Evolutionary conservation across 352 stramenopile genomes (phyloP).

Genomic region (Elongisporangium anandrum): DNA sequence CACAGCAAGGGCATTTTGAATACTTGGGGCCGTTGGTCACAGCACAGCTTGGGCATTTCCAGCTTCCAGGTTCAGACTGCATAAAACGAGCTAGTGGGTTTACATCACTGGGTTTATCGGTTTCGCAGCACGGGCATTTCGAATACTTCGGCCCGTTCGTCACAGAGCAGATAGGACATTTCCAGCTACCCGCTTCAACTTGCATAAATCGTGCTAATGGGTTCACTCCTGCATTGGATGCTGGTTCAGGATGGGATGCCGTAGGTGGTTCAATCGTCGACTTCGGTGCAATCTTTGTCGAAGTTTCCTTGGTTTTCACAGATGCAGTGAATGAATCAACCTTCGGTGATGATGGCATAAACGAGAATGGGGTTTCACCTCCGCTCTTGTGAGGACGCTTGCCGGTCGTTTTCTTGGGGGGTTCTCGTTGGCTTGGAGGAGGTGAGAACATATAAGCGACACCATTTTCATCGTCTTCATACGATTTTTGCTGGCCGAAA

Average conservation of each 20-base stretch:
- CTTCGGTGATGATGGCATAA: slow-evolving; percentile 64
- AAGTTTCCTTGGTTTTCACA: slow-evolving; percentile 16
- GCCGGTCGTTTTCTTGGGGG: slow-evolving; percentile 32
- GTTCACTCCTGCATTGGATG: slow-evolving; percentile 22
- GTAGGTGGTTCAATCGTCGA: slow-evolving; percentile 5
- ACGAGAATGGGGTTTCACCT: slow-evolving; percentile 46
- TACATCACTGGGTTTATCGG: slow-evolving; percentile 28
- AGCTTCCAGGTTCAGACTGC: slow-evolving; percentile 24
- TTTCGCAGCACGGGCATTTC: slow-evolving; percentile 84
- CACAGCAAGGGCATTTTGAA: slow-evolving; percentile 38
- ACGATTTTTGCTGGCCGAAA: slow-evolving; percentile 3
- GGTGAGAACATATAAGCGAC: slow-evolving; percentile 67
- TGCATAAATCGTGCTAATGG: slow-evolving; percentile 66
- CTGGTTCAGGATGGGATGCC: slow-evolving; percentile 10
- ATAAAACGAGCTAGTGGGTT: slow-evolving; percentile 35
- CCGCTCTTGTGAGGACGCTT: slow-evolving; percentile 18
- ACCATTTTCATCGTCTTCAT: slow-evolving; percentile 34
- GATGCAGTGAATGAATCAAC: slow-evolving; percentile 31
- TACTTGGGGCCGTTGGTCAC: slow-evolving; percentile 23
- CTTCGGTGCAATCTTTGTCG: slow-evolving; percentile 16
- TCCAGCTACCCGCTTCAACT: slow-evolving; percentile 67
- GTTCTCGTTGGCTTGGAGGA: slow-evolving; percentile 47
- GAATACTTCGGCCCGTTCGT: slow-evolving; percentile 44
- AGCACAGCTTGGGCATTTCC: slow-evolving; percentile 34
- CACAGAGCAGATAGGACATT: slow-evolving; percentile 74